phyloP scores from a whole-genome alignment of 2,329 filamentous ascomycete genomes.

The Podosphaera xanthii region DNA sequence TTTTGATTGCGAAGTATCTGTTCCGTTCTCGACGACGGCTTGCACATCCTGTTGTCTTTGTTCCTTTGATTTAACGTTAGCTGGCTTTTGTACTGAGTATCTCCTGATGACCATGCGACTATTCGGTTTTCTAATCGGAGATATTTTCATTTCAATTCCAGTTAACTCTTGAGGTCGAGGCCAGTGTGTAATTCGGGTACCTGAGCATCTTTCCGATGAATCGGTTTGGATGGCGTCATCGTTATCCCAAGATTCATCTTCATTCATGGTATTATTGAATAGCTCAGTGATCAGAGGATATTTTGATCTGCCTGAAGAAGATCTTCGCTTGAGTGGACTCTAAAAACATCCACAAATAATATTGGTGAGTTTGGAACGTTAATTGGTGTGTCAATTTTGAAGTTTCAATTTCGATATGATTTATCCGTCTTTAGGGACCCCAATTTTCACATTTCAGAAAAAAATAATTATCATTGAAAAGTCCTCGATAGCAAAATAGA shows the following conservation, averaged over 20 bases:
- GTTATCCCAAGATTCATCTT: slow-evolving; percentile 15
- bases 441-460: no score
- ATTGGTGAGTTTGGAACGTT: no score
- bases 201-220: slow-evolving; percentile 1
- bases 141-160: slow-evolving; percentile 4
- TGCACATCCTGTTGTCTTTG: slow-evolving; percentile 37
- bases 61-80: slow-evolving; percentile 29
- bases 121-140: slow-evolving; percentile 4
- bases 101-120: slow-evolving; percentile 9
- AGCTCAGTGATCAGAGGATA: no score
- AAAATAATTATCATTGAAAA: no score
- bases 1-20: slow-evolving; percentile 33
- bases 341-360: no score
- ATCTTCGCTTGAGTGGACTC: no score
- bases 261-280: slow-evolving; percentile 3
- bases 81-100: slow-evolving; percentile 17
- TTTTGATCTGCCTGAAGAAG: no score
- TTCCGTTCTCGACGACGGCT: slow-evolving; percentile 45
- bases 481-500: no score
- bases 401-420: no score
- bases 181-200: slow-evolving; percentile 7
- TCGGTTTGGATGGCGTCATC: slow-evolving; percentile 5
- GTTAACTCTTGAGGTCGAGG: slow-evolving; percentile 7
- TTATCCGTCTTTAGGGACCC: no score
- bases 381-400: no score